A percentile compares a stretch with the other conserved stretches of the same genome.
Conservation (phyloP, 1,139 yeast species). For the Suzukiozyma palmioleophila region DNA sequence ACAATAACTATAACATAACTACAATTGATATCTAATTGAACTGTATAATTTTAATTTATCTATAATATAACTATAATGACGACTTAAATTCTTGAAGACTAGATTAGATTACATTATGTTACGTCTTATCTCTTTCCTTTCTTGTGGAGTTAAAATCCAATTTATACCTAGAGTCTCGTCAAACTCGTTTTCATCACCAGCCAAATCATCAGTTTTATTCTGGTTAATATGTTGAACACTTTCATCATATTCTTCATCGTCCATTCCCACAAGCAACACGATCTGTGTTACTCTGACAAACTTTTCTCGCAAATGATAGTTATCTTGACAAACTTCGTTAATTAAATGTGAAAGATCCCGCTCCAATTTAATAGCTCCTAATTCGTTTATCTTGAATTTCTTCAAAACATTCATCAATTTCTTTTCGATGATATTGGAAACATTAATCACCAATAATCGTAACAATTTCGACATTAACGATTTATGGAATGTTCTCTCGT, state of each 20-base stretch:
- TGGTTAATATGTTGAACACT: conserved; percentile 19
- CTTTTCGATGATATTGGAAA: conserved; percentile 54
- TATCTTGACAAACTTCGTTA: conserved; percentile 54
- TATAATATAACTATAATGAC: too few relatives aligned
- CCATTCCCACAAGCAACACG: conserved; percentile 76
- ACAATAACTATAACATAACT: too few relatives aligned
- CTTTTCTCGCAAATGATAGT: conserved; percentile 70
- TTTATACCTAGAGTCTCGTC: conserved; percentile 47
- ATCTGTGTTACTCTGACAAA: conserved; percentile 82
- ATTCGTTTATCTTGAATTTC: conserved; percentile 59
- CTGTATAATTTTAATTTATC: too few relatives aligned
- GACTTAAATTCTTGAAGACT: neutral
- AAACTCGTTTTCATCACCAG: conserved; percentile 43
- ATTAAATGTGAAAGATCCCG: conserved; percentile 76
- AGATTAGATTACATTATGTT: conserved; percentile 24
- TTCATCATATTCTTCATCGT: conserved; percentile 64
- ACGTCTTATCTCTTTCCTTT: conserved; percentile 56
- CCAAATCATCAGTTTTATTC: conserved; percentile 11
- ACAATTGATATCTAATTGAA: too few relatives aligned
- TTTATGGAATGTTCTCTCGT: conserved; percentile 52
- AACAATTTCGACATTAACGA: conserved; percentile 47
- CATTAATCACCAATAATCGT: conserved; percentile 48
- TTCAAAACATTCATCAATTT: conserved; percentile 63
- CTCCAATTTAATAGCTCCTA: conserved; percentile 82
- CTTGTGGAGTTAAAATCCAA: conserved; percentile 80